Base-by-base conservation (phyloP, 2,329 filamentous ascomycete species). In the Ascochyta koolunga region DNA sequence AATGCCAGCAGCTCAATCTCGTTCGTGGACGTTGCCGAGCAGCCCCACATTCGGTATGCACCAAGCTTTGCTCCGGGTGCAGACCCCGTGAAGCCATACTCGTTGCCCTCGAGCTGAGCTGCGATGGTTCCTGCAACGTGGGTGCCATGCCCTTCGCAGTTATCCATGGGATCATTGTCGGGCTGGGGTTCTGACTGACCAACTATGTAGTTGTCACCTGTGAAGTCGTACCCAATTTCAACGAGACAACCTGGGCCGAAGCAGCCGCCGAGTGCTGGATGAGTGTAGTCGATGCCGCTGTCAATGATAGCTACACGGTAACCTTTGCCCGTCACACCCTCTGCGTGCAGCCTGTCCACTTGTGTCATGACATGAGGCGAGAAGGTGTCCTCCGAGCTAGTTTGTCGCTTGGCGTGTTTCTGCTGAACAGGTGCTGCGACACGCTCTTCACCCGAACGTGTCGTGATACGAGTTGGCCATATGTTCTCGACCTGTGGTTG, bases 191-290 rank as follows among this genome's bases (percentile, higher is more conserved):
- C 27, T 29, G 27, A 29, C 27, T 29, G 27, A 11, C 27, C 27
- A 29, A 29, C 27, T 15, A 4, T 15, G 22, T 69, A 72, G 47
- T 73, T 74, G 49, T 88, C 83, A 16, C 84, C 85, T 16, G 86
- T 80, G 36, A 86, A 76, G 58, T 86, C 84, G 31, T 77, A 77
- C 16, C 86, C 86, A 53, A 80, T 82, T 3, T 78, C 77, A 16
- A 89, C 82, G 35, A 87, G 75, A 60, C 81, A 87, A 11, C 79
- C 83, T 1, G 77, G 64, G 2, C 86, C 86, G 65, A 87, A 88
- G 64, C 86, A 86, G 40, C 84, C 85, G 31, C 86, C 86, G 0
- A 89, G 79, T 24, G 84, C 83, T 1, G 85, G 83, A 62, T 89
- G 86, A 0, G 75, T 79, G 65, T 87, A 88, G 66, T 89, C 86